phyloP scores from a whole-genome alignment of 2,329 filamentous ascomycete species.

The Hymenoscyphus scutula region DNA sequence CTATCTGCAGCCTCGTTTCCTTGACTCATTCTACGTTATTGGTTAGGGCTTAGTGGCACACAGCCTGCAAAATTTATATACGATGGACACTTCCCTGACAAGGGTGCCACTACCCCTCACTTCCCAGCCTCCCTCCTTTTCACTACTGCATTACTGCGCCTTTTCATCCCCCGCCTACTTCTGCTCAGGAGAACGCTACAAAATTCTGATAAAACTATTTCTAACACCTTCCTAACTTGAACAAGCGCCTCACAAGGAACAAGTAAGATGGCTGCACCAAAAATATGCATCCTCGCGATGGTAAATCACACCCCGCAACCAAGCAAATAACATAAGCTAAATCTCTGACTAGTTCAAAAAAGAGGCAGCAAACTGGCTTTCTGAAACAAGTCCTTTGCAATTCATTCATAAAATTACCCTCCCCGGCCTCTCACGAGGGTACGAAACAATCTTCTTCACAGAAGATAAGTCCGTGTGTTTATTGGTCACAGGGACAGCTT shows the following conservation, averaged over 20 bases:
- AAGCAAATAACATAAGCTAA: not conserved
- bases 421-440: not conserved
- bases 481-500: not conserved
- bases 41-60: no score
- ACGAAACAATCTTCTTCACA: not conserved
- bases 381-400: not conserved
- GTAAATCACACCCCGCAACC: not conserved
- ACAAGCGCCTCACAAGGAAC: not conserved
- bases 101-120: no score
- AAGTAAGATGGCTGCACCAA: not conserved
- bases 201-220: no score
- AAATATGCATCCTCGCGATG: not conserved
- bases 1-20: no score
- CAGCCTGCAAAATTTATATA: no score
- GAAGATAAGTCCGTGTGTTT: not conserved
- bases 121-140: no score
- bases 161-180: no score
- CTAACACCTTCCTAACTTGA: not conserved
- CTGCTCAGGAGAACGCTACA: no score
- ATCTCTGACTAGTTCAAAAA: not conserved
- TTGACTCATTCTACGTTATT: no score
- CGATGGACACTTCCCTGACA: no score
- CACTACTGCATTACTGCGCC: no score
- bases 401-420: not conserved
- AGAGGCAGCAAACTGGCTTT: not conserved